Base-by-base conservation (phyloP, 257 asterid species). In the Solanum clarkiae region DNA sequence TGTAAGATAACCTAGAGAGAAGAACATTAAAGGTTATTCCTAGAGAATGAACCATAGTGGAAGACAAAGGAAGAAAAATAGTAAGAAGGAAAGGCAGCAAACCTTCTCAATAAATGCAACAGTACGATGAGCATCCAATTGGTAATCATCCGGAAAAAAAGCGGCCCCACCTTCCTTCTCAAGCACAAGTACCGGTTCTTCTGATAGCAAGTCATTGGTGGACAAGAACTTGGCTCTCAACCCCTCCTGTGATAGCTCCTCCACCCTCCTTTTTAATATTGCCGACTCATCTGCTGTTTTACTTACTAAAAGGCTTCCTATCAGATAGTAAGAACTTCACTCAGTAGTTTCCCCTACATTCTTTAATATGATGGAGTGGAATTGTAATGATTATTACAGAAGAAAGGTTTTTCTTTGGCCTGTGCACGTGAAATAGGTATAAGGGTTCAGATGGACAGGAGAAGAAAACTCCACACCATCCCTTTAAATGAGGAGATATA, bases 281-380 rank as follows among this genome's bases (percentile, higher is more conserved):
- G 90, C 84, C 75, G 90, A 89, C 2, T 96, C 98, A 79, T 92
- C 94, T 69, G 91, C 90, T 49, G 95, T 94, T 87, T 90, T 91
- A 89, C 97, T 98, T 87, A 96, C 95, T 83, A 96, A 92, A 91
- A 94, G 82, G 91, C 99, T 95, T 80, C 99, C 98, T 96, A 85
- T 80, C 82, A 45, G 60, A 75, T 49, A 49, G 82, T 22, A 85
- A 81, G 82, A 85, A 83, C 62, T 86, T n/a, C 71, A 45, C 18
- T 63, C 20, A 17, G 85, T 74, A 79, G 42, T 84, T 17, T n/a
- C 49, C 47, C 65, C 82, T 5, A 77, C 14, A 77, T 26, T 77
- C 49, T 53, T 53, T 26, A 24, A 77, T 53, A 53, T 53, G 65
- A 77, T 51, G 26, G 65, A 53, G 63, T 77, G 29, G 62, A 10